Base-by-base conservation (phyloP, 108 stramenopile species). In the Nannochloropsis granulata region DNA sequence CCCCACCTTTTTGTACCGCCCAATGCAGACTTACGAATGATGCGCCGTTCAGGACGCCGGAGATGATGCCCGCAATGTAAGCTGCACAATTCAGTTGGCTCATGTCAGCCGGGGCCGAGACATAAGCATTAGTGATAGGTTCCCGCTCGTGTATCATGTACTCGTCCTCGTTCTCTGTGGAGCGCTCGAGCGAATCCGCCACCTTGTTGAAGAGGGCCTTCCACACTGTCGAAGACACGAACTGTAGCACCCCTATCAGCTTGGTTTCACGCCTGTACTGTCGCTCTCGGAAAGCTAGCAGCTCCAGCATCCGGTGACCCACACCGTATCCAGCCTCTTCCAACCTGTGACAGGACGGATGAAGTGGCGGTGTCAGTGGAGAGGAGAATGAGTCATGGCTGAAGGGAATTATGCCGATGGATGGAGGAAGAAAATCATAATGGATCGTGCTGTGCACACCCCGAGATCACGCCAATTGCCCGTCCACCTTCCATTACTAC, bases 121-220 rank as follows among this genome's bases (percentile, higher is more conserved):
- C 91, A 89, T 93, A 95, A 25, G 92, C 93, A 45, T 93, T 94
- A 21, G 96, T 94, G 19, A 95, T 90, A n/a, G 96, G 95, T 79
- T 93, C 92, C 45, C 93, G 91, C 82, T 97, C 96, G 45, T 95
- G 92, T 86, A 97, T 97, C 96, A 97, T 97, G 90, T 92, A 91
- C 88, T 98, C 97, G 86, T 97, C 94, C 0, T 94, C 95, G 85
- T 96, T 93, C 79, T 98, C 96, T 25, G 95, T 94, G 83, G 93
- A 94, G 43, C 94, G 89, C 90, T 98, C 96, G 79, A 98, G 90
- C 9, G 94, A 95, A 82, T 98, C 97, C 8, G 97, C 97, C 19
- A 93, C 91, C 86, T 96, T 96, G 25, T 94, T 94, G 87, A 98
- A 98, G 14, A 98, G 88, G 42, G 24, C 90, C 85, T 94, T 97